Evolutionary conservation across 345 rosid species (phyloP).

Genomic region (Arabis hirsuta): DNA sequence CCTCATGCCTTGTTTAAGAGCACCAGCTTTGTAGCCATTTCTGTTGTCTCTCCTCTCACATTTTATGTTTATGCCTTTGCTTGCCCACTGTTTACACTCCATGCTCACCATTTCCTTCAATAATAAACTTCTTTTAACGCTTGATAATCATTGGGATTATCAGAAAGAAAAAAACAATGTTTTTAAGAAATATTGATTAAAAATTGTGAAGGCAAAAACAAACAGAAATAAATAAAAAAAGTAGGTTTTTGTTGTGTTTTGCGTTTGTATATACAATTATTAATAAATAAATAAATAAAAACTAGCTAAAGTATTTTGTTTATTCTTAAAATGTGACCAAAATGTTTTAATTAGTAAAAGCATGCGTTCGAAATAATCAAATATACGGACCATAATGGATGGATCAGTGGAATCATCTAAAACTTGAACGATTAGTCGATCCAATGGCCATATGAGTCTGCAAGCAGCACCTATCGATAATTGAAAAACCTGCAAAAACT

Average conservation of each 20-base stretch:
- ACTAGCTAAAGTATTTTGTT: background rate
- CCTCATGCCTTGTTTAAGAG: constrained; percentile 67
- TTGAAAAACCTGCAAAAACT: constrained; percentile 54
- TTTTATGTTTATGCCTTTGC: constrained; percentile 47
- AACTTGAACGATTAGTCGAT: constrained; percentile 62
- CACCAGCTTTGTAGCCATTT: constrained; percentile 61
- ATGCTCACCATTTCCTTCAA: constrained; percentile 42
- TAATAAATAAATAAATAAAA: background rate
- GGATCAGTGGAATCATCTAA: constrained; percentile 72
- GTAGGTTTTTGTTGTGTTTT: background rate
- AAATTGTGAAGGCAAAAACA: background rate
- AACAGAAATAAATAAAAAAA: background rate
- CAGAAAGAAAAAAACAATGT: background rate
- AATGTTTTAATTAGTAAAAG: background rate
- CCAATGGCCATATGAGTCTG: constrained; percentile 62
- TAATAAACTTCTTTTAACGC: background rate
- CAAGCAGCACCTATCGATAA: constrained; percentile 70
- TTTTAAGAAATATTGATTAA: background rate
- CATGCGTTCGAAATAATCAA: background rate
- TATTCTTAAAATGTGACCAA: background rate
- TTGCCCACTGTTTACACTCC: constrained; percentile 47
- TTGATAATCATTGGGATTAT: background rate
- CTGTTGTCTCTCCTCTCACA: constrained; percentile 52
- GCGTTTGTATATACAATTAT: background rate
- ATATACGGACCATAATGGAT: constrained; percentile 48